These are phyloP conservation scores for Colletotrichum sp. DNA, from an alignment of 2,329 filamentous ascomycete genomes.

Conservation along the genomic window DNA sequence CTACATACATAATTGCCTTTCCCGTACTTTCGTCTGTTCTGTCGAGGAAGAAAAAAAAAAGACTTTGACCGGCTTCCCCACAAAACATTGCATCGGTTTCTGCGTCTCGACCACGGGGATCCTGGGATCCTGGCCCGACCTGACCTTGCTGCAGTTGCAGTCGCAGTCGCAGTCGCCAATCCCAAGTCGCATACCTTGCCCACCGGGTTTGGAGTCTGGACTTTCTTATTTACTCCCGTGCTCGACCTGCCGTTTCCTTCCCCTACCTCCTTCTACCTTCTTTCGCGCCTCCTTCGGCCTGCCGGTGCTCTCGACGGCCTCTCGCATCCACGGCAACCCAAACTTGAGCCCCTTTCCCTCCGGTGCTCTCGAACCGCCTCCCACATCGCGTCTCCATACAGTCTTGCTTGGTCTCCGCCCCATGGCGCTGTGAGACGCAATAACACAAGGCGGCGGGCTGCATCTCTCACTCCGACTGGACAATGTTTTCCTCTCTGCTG, in stretches of 20 bases:
- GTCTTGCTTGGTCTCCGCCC: neutral
- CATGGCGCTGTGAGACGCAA: conserved; percentile 18
- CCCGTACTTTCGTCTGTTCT: neutral
- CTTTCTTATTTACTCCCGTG: conserved; percentile 6
- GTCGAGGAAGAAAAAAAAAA: neutral
- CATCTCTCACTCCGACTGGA: conserved; percentile 15
- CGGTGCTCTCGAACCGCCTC: neutral
- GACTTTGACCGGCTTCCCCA: conserved; percentile 11
- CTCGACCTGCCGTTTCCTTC: neutral
- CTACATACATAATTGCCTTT: neutral
- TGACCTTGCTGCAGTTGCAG: neutral
- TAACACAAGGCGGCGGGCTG: conserved; percentile 15
- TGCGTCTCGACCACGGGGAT: conserved; percentile 17
- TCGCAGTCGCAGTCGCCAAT: neutral
- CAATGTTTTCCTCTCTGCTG: conserved; percentile 24
- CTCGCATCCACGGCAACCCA: neutral
- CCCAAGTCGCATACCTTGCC: neutral
- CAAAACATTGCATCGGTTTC: conserved; percentile 18
- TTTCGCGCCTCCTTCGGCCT: neutral
- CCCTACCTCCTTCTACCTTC: neutral
- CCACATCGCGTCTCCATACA: neutral
- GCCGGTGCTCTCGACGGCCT: neutral
- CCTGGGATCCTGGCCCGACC: neutral
- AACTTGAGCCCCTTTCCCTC: neutral
- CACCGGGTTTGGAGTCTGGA: neutral